Percentiles rank a stretch among this genome's conserved stretches.
These are phyloP conservation scores for Vicia faba DNA, from an alignment of 306 rosid species.

Conservation along the genomic window DNA sequence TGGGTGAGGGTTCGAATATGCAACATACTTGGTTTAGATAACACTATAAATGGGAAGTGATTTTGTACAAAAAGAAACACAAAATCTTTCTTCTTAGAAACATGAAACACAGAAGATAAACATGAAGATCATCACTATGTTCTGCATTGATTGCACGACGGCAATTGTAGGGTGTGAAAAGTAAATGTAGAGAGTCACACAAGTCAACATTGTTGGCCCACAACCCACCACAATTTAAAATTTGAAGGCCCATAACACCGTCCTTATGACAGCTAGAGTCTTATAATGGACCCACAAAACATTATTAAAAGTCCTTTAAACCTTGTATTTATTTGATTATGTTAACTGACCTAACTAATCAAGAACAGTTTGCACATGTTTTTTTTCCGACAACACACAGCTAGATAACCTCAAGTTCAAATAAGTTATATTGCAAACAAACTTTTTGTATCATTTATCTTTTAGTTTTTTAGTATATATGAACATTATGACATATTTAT, in stretches of 20 bases:
- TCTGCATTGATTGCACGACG: background rate
- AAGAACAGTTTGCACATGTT: slow-evolving; percentile 22
- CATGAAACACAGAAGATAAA: background rate
- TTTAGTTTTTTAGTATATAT: too few relatives aligned
- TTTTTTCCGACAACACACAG: slow-evolving; percentile 9
- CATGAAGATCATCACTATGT: background rate
- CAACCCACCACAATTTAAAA: slow-evolving; percentile 16
- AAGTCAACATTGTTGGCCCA: slow-evolving; percentile 39
- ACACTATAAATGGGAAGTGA: background rate
- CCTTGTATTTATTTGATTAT: background rate
- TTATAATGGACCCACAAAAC: slow-evolving; percentile 21
- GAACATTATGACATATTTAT: too few relatives aligned
- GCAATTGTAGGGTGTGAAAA: background rate
- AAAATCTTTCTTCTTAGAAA: background rate
- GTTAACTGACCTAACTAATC: slow-evolving; percentile 37
- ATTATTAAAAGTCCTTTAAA: background rate
- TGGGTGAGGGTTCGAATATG: too few relatives aligned
- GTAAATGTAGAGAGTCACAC: background rate
- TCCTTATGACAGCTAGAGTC: background rate
- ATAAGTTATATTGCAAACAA: too few relatives aligned
- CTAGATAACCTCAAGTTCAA: too few relatives aligned
- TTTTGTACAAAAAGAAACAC: background rate
- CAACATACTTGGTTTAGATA: background rate
- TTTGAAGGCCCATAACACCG: slow-evolving; percentile 13
- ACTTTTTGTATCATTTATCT: too few relatives aligned